Base-by-base conservation (phyloP, 129 eudicot species). In the Kitagawia praeruptora region DNA sequence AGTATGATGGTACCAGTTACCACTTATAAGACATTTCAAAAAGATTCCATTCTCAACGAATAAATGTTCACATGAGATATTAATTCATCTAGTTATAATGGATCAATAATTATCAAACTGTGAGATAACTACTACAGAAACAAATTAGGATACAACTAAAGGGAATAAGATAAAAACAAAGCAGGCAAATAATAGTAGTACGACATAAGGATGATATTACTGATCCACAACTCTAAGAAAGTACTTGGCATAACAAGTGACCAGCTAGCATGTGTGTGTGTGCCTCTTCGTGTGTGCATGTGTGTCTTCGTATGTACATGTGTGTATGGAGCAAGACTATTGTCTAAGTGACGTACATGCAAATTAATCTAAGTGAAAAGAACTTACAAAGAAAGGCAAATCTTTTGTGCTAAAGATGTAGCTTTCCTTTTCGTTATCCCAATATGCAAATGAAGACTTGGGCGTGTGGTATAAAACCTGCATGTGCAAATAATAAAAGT, bases 401-500 rank as follows among this genome's bases (percentile, higher is more conserved):
- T 95, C 97, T 70, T 82, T 89, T 73, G 92, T 87, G 83, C 89
- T 86, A 85, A 92, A 92, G 80, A 92, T 85, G 83, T 90, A 85
- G 84, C 93, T 87, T 66, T 83, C 88, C 66, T 77, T 86, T 79
- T 87, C 86, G 61, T 83, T 87, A 87, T 95, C 97, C 97, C 97
- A 92, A 77, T 86, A 87, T 76, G 97, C 85, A 84, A 85, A 89
- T 63, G 97, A 95, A 71, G 97, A 92, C 82, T 92, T 95, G 54
- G 99, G 99, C 78, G 97, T 89, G 85, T 95, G 99, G 82, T 95
- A 95, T 77, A 95, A 80, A 79, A 95, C 92, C 98, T 94, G 97
- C 84, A 85, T 49, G 31, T 40, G 44, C n/a, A 81, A 82, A 44
- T 73, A 76, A 12, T 39, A 49, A 69, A 15, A 56, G 69, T 25